Percentiles rank a stretch among this genome's conserved stretches.
Evolutionary conservation across 1,139 yeast species (phyloP).

Genomic region (Maudiozyma humilis): DNA sequence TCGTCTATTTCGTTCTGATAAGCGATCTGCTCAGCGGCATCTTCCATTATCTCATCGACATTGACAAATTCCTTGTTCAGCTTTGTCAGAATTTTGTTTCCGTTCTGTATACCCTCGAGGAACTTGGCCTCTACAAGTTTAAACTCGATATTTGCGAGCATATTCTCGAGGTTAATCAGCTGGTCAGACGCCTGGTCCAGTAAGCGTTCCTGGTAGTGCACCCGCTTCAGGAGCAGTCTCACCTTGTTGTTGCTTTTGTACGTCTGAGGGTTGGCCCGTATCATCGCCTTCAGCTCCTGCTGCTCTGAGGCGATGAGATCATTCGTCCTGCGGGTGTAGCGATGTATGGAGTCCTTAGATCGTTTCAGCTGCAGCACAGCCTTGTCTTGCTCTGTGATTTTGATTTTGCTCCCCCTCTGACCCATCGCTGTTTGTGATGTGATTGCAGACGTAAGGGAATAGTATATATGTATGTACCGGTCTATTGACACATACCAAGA

Average conservation of each 20-base stretch:
- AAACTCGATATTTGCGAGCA: slow-evolving; percentile 74
- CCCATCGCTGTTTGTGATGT: slow-evolving; percentile 19
- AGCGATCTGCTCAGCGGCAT: slow-evolving; percentile 69
- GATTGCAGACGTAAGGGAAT: not conserved
- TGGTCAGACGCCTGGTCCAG: slow-evolving; percentile 67
- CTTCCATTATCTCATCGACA: slow-evolving; percentile 79
- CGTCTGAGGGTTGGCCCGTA: slow-evolving; percentile 20
- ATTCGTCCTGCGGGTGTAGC: slow-evolving; percentile 58
- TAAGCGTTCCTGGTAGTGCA: slow-evolving; percentile 71
- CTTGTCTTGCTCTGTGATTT: slow-evolving; percentile 72
- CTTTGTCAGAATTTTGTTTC: slow-evolving; percentile 64
- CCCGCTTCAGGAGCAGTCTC: slow-evolving; percentile 60
- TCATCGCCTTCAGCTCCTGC: slow-evolving; percentile 24
- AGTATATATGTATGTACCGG: not conserved
- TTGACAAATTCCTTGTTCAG: slow-evolving; percentile 71
- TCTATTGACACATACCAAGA: too few species aligned
- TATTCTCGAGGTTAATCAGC: slow-evolving; percentile 63
- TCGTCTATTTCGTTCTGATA: slow-evolving; percentile 64
- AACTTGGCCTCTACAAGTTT: slow-evolving; percentile 84
- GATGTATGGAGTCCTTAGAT: slow-evolving; percentile 76
- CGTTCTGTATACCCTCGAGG: slow-evolving; percentile 67
- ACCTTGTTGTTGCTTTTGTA: slow-evolving; percentile 39
- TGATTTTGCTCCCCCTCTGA: slow-evolving; percentile 31
- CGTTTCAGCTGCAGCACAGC: slow-evolving; percentile 80
- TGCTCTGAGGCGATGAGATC: slow-evolving; percentile 39